Conservation (phyloP, 352 stramenopile species). For the Phytophthora idaei region DNA sequence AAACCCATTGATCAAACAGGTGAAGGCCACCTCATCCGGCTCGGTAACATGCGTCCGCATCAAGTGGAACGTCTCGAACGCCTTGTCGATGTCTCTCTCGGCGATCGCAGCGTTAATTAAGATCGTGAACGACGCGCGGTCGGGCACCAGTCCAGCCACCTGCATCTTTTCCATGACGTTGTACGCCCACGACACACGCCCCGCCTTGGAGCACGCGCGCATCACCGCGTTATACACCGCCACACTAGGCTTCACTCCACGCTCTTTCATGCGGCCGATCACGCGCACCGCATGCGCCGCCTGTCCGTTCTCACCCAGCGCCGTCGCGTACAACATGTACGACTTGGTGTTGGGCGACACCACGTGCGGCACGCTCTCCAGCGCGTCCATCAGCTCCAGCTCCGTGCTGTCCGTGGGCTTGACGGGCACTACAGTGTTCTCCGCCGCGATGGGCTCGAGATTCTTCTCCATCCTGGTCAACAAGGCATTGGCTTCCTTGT, state of each 20-base stretch:
- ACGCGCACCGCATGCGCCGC: conserved; percentile 66
- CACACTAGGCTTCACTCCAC: conserved; percentile 59
- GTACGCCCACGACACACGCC: conserved; percentile 74
- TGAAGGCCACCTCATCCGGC: conserved; percentile 76
- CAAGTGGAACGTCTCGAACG: conserved; percentile 86
- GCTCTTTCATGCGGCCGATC: conserved; percentile 83
- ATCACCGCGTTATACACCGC: conserved; percentile 84
- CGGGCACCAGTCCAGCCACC: conserved; percentile 65
- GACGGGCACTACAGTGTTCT: conserved; percentile 16
- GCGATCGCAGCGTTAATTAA: conserved; percentile 81
- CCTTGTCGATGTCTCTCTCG: conserved; percentile 75
- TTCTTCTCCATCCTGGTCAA: conserved; percentile 79
- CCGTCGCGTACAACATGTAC: conserved; percentile 83
- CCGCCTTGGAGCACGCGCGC: conserved; percentile 77
- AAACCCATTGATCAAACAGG: conserved; percentile 74
- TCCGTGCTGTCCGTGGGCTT: conserved; percentile 32
- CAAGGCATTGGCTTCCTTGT: conserved; percentile 71
- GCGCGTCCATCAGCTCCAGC: conserved; percentile 38
- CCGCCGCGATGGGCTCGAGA: conserved; percentile 17
- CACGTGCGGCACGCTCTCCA: conserved; percentile 57
- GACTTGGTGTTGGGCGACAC: conserved; percentile 60
- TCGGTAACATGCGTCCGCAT: conserved; percentile 79
- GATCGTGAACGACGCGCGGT: conserved; percentile 78
- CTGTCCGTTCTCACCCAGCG: conserved; percentile 52
- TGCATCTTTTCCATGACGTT: conserved; percentile 90